phyloP scores from a whole-genome alignment of 2,329 filamentous ascomycete genomes.

The Myriangium duriaei region DNA sequence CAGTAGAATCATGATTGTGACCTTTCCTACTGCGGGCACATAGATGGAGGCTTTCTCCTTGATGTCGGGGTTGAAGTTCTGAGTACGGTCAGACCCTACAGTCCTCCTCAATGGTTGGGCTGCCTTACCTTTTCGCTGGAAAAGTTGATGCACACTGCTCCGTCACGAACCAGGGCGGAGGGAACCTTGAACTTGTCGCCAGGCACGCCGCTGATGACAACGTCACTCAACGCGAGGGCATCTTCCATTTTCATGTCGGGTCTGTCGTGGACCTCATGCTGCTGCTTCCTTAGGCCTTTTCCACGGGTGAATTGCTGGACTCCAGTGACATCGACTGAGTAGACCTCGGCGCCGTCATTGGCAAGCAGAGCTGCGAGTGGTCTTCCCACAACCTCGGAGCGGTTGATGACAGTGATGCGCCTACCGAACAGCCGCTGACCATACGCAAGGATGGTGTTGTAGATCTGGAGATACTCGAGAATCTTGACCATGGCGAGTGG shows the following conservation, averaged over 20 bases:
- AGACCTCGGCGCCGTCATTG: slow-evolving; percentile 91
- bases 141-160: slow-evolving; percentile 98
- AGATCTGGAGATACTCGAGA: slow-evolving; percentile 86
- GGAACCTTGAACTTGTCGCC: slow-evolving; percentile 83
- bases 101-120: slow-evolving; percentile 5
- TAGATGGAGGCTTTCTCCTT: slow-evolving; percentile 97
- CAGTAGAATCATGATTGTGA: slow-evolving; percentile 84
- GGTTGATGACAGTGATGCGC: slow-evolving; percentile 92
- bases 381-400: slow-evolving; percentile 87
- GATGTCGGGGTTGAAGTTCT: slow-evolving; percentile 79
- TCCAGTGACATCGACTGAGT: slow-evolving; percentile 84
- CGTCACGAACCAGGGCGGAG: slow-evolving; percentile 67
- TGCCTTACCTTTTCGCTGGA: slow-evolving; percentile 63
- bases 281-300: slow-evolving; percentile 68
- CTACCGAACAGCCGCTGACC: slow-evolving; percentile 89
- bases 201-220: slow-evolving; percentile 88
- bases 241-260: slow-evolving; percentile 68
- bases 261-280: slow-evolving; percentile 79
- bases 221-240: slow-evolving; percentile 77
- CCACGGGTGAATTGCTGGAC: slow-evolving; percentile 88
- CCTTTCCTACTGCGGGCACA: slow-evolving; percentile 92
- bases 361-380: slow-evolving; percentile 85
- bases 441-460: slow-evolving; percentile 86
- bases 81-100: slow-evolving; percentile 1
- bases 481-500: slow-evolving; percentile 95